phyloP scores from a whole-genome alignment of 1,139 yeast species.

The Yamadazyma blattariae region DNA sequence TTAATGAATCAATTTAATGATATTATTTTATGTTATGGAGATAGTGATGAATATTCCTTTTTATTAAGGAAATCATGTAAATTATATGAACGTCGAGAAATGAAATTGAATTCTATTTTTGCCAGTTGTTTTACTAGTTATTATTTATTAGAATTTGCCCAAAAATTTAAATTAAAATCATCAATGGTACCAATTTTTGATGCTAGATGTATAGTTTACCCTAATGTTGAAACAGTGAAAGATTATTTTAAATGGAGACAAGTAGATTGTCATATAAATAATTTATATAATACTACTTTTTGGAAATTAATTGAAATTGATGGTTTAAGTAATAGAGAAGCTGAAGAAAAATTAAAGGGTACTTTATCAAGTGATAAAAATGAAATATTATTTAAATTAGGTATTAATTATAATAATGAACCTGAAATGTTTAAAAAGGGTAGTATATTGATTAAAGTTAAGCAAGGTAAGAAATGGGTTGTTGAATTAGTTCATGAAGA shows the following conservation, averaged over 20 bases:
- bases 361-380: conserved; percentile 82
- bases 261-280: conserved; percentile 95
- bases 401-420: conserved; percentile 87
- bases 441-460: conserved; percentile 56
- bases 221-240: conserved; percentile 54
- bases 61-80: conserved; percentile 59
- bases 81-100: conserved; percentile 77
- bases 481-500: conserved; percentile 53
- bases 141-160: conserved; percentile 67
- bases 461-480: conserved; percentile 43
- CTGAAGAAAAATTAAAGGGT: conserved; percentile 71
- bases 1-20: conserved; percentile 69
- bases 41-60: conserved; percentile 92
- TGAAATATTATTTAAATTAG: conserved; percentile 80
- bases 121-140: conserved; percentile 79
- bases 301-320: conserved; percentile 78
- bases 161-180: conserved; percentile 42
- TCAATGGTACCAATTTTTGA: conserved; percentile 80
- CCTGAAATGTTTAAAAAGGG: conserved; percentile 88
- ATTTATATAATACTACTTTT: conserved; percentile 87
- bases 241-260: conserved; percentile 96
- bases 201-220: conserved; percentile 86
- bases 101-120: conserved; percentile 76
- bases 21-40: conserved; percentile 82
- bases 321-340: conserved; percentile 69